Evolutionary conservation across 2,329 filamentous ascomycete species (phyloP).

Genomic region (Cladophialophora immunda): DNA sequence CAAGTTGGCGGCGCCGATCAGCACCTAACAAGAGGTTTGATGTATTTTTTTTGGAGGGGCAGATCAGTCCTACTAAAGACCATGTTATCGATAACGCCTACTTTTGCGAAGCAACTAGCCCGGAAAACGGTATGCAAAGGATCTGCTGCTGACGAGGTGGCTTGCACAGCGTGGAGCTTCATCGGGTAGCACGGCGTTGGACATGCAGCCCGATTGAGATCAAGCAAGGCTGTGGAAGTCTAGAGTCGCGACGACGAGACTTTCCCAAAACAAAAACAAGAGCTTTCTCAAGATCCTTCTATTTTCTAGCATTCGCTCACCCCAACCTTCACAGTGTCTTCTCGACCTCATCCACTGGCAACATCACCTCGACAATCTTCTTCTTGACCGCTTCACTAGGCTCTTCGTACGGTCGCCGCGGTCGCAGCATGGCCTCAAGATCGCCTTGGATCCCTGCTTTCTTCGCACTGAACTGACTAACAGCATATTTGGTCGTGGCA

Average conservation of each 20-base stretch:
- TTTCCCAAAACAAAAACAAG: not conserved
- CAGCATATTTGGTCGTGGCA: constrained; percentile 58
- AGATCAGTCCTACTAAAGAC: not conserved
- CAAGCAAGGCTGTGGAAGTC: constrained; percentile 8
- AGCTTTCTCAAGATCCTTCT: not conserved
- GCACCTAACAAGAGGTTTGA: not conserved
- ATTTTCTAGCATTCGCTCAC: not conserved
- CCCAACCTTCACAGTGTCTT: constrained; percentile 19
- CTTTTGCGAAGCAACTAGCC: not conserved
- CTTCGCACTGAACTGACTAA: constrained; percentile 54
- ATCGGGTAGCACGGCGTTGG: not conserved
- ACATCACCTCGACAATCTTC: constrained; percentile 50
- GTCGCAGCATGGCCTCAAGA: constrained; percentile 64
- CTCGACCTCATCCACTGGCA: constrained; percentile 32
- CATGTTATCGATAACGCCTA: not conserved
- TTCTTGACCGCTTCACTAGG: constrained; percentile 55
- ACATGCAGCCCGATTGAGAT: not conserved
- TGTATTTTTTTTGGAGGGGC: not conserved
- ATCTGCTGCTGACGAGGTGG: constrained; percentile 3
- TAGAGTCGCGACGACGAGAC: not conserved
- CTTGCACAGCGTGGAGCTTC: not conserved
- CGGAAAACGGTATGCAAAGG: not conserved
- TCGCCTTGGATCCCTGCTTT: constrained; percentile 59
- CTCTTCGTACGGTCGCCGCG: constrained; percentile 68
- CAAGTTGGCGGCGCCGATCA: not conserved